phyloP scores from a whole-genome alignment of 2,329 filamentous ascomycete genomes.

The Mariannaea elegans region DNA sequence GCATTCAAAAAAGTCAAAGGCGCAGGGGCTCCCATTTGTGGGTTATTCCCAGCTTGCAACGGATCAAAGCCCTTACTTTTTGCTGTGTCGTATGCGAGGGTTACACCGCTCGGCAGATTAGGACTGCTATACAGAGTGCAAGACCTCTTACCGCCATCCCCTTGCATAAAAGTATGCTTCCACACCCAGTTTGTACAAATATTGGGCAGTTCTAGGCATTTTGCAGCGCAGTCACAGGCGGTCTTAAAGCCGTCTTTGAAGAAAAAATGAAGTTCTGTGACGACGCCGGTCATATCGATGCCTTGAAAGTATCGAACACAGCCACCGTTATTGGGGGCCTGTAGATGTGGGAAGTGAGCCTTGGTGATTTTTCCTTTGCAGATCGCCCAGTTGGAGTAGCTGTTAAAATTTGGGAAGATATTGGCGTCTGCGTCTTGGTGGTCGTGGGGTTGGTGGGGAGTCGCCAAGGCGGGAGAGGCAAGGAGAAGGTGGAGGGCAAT shows the following conservation, averaged over 20 bases:
- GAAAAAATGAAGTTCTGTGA: constrained; percentile 22
- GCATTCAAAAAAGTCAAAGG: constrained; percentile 20
- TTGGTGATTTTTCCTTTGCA: constrained; percentile 20
- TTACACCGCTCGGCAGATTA: constrained; percentile 15
- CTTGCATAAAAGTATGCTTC: constrained; percentile 17
- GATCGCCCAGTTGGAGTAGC: constrained; percentile 14
- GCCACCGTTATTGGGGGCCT: constrained; percentile 21
- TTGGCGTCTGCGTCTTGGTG: not conserved
- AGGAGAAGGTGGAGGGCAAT: no score
- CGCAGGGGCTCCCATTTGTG: constrained; percentile 12
- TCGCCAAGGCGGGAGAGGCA: no score
- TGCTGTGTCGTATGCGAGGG: constrained; percentile 7
- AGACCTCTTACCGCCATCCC: constrained; percentile 12
- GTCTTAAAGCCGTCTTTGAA: constrained; percentile 17
- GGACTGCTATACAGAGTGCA: constrained; percentile 22
- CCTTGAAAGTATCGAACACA: constrained; percentile 24
- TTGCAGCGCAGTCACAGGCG: constrained; percentile 11
- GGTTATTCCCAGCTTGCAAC: constrained; percentile 15
- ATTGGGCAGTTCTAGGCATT: constrained; percentile 1
- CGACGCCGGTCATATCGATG: constrained; percentile 27
- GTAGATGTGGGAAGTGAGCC: constrained; percentile 17
- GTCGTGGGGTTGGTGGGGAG: not conserved
- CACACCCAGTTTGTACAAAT: constrained; percentile 23
- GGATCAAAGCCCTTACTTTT: constrained; percentile 12
- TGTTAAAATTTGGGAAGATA: constrained; percentile 5